Conservation (phyloP, 495 filamentous ascomycete species). For the Hypoxylon crocopeplum region DNA sequence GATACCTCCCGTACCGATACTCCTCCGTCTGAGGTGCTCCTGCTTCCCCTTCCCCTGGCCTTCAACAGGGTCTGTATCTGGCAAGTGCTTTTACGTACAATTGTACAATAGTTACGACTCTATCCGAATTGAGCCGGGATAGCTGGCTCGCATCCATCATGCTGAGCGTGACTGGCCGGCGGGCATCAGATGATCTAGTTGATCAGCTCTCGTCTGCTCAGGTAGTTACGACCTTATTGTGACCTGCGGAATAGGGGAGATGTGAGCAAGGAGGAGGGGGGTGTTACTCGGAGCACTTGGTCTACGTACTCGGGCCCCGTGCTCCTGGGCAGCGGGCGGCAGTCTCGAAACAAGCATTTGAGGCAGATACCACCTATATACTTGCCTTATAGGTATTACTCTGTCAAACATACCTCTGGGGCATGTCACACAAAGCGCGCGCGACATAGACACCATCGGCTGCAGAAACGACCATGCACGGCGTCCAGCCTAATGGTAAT, state of each 20-base stretch:
- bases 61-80: constrained; percentile 16
- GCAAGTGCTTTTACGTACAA: constrained; percentile 33
- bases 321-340: background rate
- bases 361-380: constrained; percentile 36
- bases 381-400: constrained; percentile 38
- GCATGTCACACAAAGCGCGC: constrained; percentile 24
- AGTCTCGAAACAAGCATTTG: constrained; percentile 28
- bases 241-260: constrained; percentile 16
- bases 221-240: constrained; percentile 33
- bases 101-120: constrained; percentile 27
- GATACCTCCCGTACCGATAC: constrained; percentile 1
- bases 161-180: constrained; percentile 33
- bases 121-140: constrained; percentile 31
- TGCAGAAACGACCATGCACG: constrained; percentile 26
- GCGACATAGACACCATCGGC: constrained; percentile 19
- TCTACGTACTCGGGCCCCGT: background rate
- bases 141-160: constrained; percentile 35
- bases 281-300: constrained; percentile 21
- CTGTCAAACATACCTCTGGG: constrained; percentile 17
- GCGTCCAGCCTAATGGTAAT: constrained; percentile 29
- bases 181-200: constrained; percentile 37
- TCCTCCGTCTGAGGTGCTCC: background rate
- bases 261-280: background rate
- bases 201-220: constrained; percentile 36
- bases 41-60: constrained; percentile 21